Percentiles rank a stretch among this genome's conserved stretches.
Conservation (phyloP, 2,329 filamentous ascomycete species). For the Cladosporium sp. region DNA sequence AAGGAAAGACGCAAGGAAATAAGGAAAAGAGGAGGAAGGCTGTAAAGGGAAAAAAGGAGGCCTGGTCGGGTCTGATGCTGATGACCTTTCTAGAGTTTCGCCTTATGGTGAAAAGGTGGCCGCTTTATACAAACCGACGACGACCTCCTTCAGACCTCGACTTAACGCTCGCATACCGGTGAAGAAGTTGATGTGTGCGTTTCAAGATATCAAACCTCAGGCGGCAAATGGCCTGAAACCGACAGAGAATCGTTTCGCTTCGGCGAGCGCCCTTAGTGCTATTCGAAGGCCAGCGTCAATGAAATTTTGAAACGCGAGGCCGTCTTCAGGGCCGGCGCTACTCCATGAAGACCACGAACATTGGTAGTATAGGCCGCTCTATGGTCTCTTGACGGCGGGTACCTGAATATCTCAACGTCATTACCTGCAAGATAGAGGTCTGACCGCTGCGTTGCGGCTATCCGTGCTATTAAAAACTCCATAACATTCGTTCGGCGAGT, state of each 20-base stretch:
- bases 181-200: not conserved
- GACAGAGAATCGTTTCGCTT: slow-evolving; percentile 9
- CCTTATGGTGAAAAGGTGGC: slow-evolving; percentile 9
- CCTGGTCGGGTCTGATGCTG: slow-evolving; percentile 8
- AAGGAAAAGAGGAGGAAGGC: slow-evolving; percentile 22
- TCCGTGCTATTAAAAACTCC: slow-evolving; percentile 7
- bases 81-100: slow-evolving; percentile 9
- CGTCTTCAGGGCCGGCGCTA: slow-evolving; percentile 18
- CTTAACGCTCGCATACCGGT: not conserved
- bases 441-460: slow-evolving; percentile 26
- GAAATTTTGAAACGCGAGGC: slow-evolving; percentile 13
- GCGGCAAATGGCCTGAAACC: slow-evolving; percentile 18
- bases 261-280: not conserved
- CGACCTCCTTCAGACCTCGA: slow-evolving; percentile 14
- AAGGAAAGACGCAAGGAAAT: slow-evolving; percentile 30
- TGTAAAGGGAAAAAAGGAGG: slow-evolving; percentile 15
- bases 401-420: slow-evolving; percentile 19
- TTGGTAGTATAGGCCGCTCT: slow-evolving; percentile 13
- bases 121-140: slow-evolving; percentile 20
- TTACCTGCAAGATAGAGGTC: slow-evolving; percentile 16
- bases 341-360: slow-evolving; percentile 10
- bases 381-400: slow-evolving; percentile 18
- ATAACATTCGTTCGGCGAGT: not conserved
- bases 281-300: not conserved
- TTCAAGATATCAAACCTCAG: not conserved